Base-by-base conservation (phyloP, 2,329 filamentous ascomycete genomes). In the Parasarocladium wereldwijsianum region DNA sequence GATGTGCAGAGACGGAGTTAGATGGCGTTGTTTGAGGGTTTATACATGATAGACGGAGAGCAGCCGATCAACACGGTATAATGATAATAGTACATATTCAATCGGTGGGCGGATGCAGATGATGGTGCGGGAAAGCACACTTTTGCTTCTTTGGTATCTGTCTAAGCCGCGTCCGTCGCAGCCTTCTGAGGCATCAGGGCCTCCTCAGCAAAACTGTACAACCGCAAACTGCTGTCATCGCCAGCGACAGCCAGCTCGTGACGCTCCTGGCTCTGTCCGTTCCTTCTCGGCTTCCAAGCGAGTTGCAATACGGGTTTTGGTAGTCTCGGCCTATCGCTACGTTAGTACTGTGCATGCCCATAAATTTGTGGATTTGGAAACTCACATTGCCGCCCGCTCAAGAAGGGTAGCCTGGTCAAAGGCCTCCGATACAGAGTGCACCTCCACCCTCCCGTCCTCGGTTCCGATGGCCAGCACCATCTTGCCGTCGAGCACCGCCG, bases 251-350 rank as follows among this genome's bases (percentile, higher is more conserved):
- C 67, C 16, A 72, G 44, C 38, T 65, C 56, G 22, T 43, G 18
- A 43, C 21, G 36, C 29, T 13, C 37, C 35, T 24, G 43, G 9
- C 19, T 25, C 15, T 22, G 12, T n/a, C 17, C 46, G 12, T 47
- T 37, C 3, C 29, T 26, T 2, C 41, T 37, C 5, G 77, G 78
- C 37, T 72, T 64, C 80, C 80, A 86, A 6, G 74, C 62, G 20
- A 86, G 55, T 45, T 79, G 74, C 15, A 71, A 64, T 14, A 83
- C 64, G 2, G 75, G 54, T 45, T 68, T 79, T 15, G 76, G 73
- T 2, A 79, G 64, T 8, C 8, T 15, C 6, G 28, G 28, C 28
- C 28, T 30, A 30, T 17, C 9, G 13, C 8, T 11, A 17, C 8
- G 14, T 8, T 5, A 26, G 11, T 7, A 6, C 24, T 26, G 12